Evolutionary conservation across 495 filamentous ascomycete species (phyloP).

Genomic region (Melanomma pulvis-pyrius): DNA sequence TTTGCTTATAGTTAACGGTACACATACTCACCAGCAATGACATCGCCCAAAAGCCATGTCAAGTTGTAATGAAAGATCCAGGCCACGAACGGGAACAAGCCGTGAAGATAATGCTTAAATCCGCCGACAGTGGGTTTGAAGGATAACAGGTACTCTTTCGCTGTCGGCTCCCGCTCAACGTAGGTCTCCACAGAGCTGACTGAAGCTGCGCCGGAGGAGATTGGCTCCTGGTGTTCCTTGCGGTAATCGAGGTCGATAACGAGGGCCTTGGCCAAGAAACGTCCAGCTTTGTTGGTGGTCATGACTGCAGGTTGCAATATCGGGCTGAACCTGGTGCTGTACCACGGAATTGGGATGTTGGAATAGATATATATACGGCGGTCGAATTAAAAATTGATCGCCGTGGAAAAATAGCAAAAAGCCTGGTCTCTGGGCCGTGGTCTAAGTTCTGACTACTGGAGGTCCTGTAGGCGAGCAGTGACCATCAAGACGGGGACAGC

Average conservation of each 20-base stretch:
- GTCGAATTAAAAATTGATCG: neutral
- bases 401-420: constrained; percentile 8
- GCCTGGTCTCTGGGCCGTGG: constrained; percentile 6
- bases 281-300: constrained; percentile 11
- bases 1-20: neutral
- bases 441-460: neutral
- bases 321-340: constrained; percentile 3
- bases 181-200: constrained; percentile 42
- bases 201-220: constrained; percentile 18
- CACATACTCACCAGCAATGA: constrained; percentile 75
- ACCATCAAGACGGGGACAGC: constrained; percentile 4
- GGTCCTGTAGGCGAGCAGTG: neutral
- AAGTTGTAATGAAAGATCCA: constrained; percentile 91
- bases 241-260: constrained; percentile 33
- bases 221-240: constrained; percentile 19
- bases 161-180: constrained; percentile 77
- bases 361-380: constrained; percentile 15
- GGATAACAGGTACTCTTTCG: constrained; percentile 68
- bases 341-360: constrained; percentile 1
- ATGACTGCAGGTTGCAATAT: constrained; percentile 15
- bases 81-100: constrained; percentile 80
- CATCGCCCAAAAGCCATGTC: constrained; percentile 84
- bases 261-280: constrained; percentile 25
- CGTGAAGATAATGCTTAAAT: constrained; percentile 60
- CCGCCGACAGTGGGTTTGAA: constrained; percentile 60